Evolutionary conservation across 2,329 filamentous ascomycete species (phyloP), one percentile per base, ranked within the genome.

Genomic region (Pezicula carpinea): DNA sequence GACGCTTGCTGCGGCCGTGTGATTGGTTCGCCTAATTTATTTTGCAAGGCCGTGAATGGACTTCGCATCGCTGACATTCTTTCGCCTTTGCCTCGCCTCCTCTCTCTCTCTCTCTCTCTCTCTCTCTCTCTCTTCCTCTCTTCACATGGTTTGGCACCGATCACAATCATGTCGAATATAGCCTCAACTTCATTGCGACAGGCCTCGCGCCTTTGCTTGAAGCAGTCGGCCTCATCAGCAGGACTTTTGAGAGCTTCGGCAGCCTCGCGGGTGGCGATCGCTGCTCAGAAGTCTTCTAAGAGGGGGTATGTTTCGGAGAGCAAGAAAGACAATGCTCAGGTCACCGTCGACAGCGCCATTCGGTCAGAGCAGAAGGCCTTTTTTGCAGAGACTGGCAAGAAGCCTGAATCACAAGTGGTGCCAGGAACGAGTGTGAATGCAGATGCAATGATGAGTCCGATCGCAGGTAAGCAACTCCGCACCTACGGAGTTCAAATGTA

Each of bases 351-450:
- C 61, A 87, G 85, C 10, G 83, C 89, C 50, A 91, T 96, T 69
- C 87, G 87, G 66, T 76, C 90, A 51, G 89, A 96, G 57, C 89
- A 92, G 70, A 87, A 87, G 66, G 83, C 87, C 26, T 93, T 95
- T 67, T 80, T 83, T 52, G 74, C 80, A 39, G 57, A 64, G 55
- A 62, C 60, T 34, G 61, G 62, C n/a, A 64, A 61, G 46, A 50
- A 57, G 23, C 54, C 60, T 13, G 51, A 58, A 38, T 47, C 57
- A 11, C 47, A 59, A 43, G 51, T 51, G 32, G 43, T 65, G 17
- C 53, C 57, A 11, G 58, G 59, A 35, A 56, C 54, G 1, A 53
- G 41, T 45, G 53, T 52, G 15, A 57, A 53, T 41, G 60, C 56
- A 6, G 61, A 87, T 65, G 77, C 80, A 42, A 83, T 85, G 64